These are phyloP conservation scores for Phytopythium chamaehyphon DNA, from an alignment of 352 stramenopile genomes.

Conservation along the genomic window DNA sequence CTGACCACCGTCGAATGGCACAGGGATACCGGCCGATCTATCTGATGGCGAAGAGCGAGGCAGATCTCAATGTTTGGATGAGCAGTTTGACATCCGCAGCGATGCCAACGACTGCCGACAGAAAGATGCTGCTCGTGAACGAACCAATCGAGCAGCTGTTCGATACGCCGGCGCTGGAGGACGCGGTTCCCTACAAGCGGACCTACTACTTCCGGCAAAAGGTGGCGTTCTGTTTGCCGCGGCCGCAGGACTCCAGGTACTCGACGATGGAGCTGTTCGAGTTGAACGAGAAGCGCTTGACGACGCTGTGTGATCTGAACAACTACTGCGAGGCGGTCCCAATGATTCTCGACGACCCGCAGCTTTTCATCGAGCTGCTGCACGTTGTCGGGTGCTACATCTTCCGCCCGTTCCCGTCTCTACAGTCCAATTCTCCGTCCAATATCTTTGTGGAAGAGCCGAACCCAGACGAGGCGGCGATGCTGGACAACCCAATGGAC, in stretches of 20 bases:
- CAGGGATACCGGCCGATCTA: constrained; percentile 80
- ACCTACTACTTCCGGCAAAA: constrained; percentile 85
- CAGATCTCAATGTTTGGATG: constrained; percentile 82
- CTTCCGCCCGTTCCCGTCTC: constrained; percentile 66
- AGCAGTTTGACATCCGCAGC: constrained; percentile 77
- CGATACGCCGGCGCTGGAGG: constrained; percentile 73
- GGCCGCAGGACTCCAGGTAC: constrained; percentile 43
- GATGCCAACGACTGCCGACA: constrained; percentile 66
- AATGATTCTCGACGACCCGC: constrained; percentile 74
- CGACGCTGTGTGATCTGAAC: constrained; percentile 80
- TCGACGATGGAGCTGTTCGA: constrained; percentile 68
- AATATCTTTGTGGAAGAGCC: constrained; percentile 86
- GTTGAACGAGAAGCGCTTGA: constrained; percentile 79
- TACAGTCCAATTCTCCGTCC: constrained; percentile 44
- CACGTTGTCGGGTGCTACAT: constrained; percentile 80
- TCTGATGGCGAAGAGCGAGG: constrained; percentile 83
- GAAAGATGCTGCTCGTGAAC: constrained; percentile 59
- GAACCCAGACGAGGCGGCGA: constrained; percentile 44
- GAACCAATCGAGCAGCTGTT: constrained; percentile 67
- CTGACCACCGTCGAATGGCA: not conserved
- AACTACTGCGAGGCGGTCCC: constrained; percentile 83
- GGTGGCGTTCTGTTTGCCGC: constrained; percentile 72
- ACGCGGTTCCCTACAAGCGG: constrained; percentile 77
- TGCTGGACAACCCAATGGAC: constrained; percentile 71
- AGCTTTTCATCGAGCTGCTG: constrained; percentile 78